These are phyloP conservation scores for Xylaria polymorpha DNA, from an alignment of 2,329 filamentous ascomycete genomes.

Conservation along the genomic window DNA sequence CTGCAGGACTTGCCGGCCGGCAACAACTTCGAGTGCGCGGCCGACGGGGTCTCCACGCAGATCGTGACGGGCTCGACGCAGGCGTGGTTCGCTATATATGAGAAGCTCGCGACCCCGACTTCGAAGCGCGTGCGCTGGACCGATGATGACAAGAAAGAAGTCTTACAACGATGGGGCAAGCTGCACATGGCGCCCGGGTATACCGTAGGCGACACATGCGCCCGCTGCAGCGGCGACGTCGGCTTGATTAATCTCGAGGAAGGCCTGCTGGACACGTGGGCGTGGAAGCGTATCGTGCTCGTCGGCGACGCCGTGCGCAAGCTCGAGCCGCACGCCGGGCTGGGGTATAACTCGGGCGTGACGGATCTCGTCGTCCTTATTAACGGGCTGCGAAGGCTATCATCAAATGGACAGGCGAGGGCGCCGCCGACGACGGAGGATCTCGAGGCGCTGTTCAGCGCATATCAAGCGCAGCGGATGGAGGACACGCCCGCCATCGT, in stretches of 20 bases:
- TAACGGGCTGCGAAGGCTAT: constrained; percentile 44
- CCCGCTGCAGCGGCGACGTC: constrained; percentile 25
- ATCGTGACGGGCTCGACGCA: constrained; percentile 34
- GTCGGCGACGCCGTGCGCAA: constrained; percentile 53
- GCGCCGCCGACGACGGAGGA: constrained; percentile 29
- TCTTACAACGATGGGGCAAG: constrained; percentile 44
- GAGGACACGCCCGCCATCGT: constrained; percentile 41
- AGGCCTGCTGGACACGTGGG: constrained; percentile 51
- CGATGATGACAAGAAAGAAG: constrained; percentile 45
- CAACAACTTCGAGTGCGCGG: constrained; percentile 37
- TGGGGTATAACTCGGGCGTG: constrained; percentile 51
- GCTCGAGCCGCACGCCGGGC: constrained; percentile 50
- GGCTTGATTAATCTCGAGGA: constrained; percentile 51
- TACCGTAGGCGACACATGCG: constrained; percentile 47
- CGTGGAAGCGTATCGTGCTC: constrained; percentile 49
- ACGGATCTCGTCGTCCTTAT: constrained; percentile 45
- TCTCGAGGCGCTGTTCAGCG: constrained; percentile 41
- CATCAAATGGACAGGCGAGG: constrained; percentile 9
- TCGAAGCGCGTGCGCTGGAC: constrained; percentile 46
- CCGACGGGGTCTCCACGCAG: constrained; percentile 42
- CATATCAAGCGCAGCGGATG: constrained; percentile 42
- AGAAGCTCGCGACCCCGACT: constrained; percentile 45
- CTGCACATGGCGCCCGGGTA: constrained; percentile 43
- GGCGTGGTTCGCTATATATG: constrained; percentile 47
- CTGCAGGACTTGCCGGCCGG: constrained; percentile 22